Evolutionary conservation across 164 flowering plant species (phyloP).

Genomic region (Brasenia schreberi): DNA sequence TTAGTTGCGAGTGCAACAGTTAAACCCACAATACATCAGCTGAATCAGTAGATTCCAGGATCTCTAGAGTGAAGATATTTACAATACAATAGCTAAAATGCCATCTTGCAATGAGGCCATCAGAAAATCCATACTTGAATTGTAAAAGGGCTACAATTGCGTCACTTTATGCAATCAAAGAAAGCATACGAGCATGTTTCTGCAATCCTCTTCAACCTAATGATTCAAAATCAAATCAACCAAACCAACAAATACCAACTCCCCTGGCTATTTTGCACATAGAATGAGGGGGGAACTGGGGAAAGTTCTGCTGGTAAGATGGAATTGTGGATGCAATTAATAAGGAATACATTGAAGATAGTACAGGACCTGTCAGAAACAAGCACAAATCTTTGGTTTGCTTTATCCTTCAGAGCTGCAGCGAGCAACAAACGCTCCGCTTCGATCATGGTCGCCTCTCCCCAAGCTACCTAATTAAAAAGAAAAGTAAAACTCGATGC

Average conservation of each 20-base stretch:
- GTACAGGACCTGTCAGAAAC: conserved; percentile 71
- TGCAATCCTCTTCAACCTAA: too few species aligned
- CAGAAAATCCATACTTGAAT: too few species aligned
- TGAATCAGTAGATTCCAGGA: background rate
- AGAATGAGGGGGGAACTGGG: background rate
- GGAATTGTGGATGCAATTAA: background rate
- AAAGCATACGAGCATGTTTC: too few species aligned
- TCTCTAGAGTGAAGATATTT: background rate
- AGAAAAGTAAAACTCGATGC: background rate
- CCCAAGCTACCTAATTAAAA: conserved; percentile 64
- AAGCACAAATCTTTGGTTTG: conserved; percentile 87
- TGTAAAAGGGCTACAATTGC: too few species aligned
- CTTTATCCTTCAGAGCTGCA: conserved; percentile 71
- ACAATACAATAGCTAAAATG: background rate
- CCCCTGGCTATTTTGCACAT: background rate
- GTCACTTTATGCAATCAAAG: too few species aligned
- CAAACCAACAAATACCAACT: too few species aligned
- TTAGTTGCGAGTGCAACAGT: background rate
- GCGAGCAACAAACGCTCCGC: conserved; percentile 73
- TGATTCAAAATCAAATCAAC: too few species aligned
- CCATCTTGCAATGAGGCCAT: background rate
- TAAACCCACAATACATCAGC: background rate
- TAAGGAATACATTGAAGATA: background rate
- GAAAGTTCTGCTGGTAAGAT: background rate
- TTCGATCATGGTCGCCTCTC: conserved; percentile 81